phyloP scores from a whole-genome alignment of 768 basidiomycete genomes.

The Clavulina sp. region DNA sequence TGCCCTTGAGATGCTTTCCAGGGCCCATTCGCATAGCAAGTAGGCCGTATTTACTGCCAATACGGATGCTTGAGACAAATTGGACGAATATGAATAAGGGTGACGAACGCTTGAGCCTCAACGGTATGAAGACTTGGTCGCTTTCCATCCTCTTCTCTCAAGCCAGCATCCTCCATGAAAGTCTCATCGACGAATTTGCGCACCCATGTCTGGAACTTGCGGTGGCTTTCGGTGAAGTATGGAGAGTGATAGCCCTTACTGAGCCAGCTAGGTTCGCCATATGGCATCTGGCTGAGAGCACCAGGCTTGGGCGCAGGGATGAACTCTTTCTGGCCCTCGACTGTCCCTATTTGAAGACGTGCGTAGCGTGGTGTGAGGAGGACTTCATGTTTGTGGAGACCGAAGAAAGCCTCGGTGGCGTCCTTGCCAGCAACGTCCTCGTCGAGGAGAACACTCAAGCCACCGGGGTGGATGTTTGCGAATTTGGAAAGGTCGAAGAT shows the following conservation, averaged over 20 bases:
- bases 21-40: slow-evolving; percentile 90
- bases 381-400: slow-evolving; percentile 75
- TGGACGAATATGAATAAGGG: not conserved
- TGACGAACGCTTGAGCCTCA: slow-evolving; percentile 65
- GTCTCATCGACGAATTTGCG: slow-evolving; percentile 63
- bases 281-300: slow-evolving; percentile 57
- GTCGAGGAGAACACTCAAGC: slow-evolving; percentile 58
- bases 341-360: slow-evolving; percentile 55
- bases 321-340: slow-evolving; percentile 41
- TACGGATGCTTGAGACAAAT: not conserved
- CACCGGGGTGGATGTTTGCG: slow-evolving; percentile 68
- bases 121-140: slow-evolving; percentile 69
- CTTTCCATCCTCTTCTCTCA: slow-evolving; percentile 78
- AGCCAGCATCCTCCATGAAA: slow-evolving; percentile 52
- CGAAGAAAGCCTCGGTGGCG: slow-evolving; percentile 74
- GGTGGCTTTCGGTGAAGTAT: slow-evolving; percentile 61
- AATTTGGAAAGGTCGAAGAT: slow-evolving; percentile 75
- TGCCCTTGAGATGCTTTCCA: slow-evolving; percentile 69
- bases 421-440: slow-evolving; percentile 71
- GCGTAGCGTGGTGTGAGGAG: slow-evolving; percentile 56
- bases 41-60: slow-evolving; percentile 39
- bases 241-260: slow-evolving; percentile 50
- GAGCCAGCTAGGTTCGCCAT: slow-evolving; percentile 79
- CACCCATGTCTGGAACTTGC: slow-evolving; percentile 55
- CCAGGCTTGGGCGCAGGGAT: slow-evolving; percentile 38